Conservation (phyloP, 2,329 filamentous ascomycete species). For the Talaromyces sp. region DNA sequence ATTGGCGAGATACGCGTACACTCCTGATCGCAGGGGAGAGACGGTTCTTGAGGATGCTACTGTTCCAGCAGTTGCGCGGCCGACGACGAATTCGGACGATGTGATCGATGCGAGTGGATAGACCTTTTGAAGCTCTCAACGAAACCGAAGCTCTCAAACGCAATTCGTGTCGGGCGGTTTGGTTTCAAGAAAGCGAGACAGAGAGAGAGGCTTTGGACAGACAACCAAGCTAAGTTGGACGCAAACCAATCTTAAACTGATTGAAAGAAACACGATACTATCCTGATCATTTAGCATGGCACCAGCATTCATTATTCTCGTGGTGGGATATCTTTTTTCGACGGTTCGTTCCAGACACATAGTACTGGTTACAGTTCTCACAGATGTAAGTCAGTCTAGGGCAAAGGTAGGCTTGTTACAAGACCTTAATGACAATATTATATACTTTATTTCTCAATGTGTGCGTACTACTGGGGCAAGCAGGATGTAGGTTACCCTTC, state of each 20-base stretch:
- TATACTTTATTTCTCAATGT: not conserved
- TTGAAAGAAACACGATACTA: constrained; percentile 17
- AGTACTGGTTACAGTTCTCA: not conserved
- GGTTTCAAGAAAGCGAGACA: not conserved
- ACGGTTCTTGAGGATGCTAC: constrained; percentile 30
- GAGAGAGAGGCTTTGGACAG: constrained; percentile 7
- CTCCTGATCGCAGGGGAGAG: constrained; percentile 39
- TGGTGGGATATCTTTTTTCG: not conserved
- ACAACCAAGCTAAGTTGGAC: constrained; percentile 34
- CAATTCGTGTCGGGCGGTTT: no score
- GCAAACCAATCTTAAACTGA: constrained; percentile 20
- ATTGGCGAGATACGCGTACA: constrained; percentile 68
- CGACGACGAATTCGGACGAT: constrained; percentile 28
- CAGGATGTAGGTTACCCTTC: no score
- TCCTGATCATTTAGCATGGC: constrained; percentile 31
- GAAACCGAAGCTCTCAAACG: no score
- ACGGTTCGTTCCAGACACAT: not conserved
- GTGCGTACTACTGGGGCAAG: no score
- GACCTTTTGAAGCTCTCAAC: no score
- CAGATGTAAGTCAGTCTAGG: not conserved
- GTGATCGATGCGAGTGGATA: constrained; percentile 25
- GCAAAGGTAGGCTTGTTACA: not conserved
- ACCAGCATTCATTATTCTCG: not conserved
- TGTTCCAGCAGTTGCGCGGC: constrained; percentile 27
- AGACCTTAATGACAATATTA: not conserved